Conservation (phyloP, 2,329 filamentous ascomycete species). For the Scedosporium boydii region DNA sequence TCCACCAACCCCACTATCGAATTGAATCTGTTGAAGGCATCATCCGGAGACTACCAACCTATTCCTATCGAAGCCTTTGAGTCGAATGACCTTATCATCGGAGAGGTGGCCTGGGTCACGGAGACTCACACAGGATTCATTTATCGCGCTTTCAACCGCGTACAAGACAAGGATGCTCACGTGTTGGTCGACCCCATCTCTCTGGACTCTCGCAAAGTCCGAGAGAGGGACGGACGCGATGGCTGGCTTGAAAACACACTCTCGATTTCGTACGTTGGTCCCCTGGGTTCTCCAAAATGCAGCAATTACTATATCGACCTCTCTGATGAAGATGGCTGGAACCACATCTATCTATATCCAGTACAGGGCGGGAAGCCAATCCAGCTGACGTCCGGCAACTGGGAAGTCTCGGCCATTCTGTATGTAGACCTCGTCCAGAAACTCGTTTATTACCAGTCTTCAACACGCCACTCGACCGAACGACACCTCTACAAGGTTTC, state of each 20-base stretch:
- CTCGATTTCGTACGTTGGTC: slow-evolving; percentile 1
- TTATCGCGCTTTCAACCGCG: slow-evolving; percentile 58
- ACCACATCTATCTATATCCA: slow-evolving; percentile 56
- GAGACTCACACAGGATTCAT: slow-evolving; percentile 49
- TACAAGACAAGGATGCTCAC: slow-evolving; percentile 55
- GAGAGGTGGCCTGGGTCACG: slow-evolving; percentile 60
- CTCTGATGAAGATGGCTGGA: slow-evolving; percentile 57
- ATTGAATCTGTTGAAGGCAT: slow-evolving; percentile 48
- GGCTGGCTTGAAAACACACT: slow-evolving; percentile 46
- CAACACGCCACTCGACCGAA: slow-evolving; percentile 56
- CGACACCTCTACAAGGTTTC: slow-evolving; percentile 59
- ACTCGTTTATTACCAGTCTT: slow-evolving; percentile 56
- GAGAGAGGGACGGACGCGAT: slow-evolving; percentile 46
- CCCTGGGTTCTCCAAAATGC: slow-evolving; percentile 12
- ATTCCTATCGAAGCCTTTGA: slow-evolving; percentile 48
- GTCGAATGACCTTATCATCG: slow-evolving; percentile 52
- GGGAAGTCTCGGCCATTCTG: slow-evolving; percentile 52
- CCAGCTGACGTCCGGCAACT: slow-evolving; percentile 53
- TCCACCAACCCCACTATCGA: slow-evolving; percentile 56
- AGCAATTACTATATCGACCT: slow-evolving; percentile 53
- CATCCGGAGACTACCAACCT: slow-evolving; percentile 29
- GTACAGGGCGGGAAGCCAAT: slow-evolving; percentile 44
- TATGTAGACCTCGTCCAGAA: slow-evolving; percentile 47
- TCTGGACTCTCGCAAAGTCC: slow-evolving; percentile 34
- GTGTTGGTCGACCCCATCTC: slow-evolving; percentile 47